Base-by-base conservation (phyloP, 1,284 basidiomycete species). In the Heterobasidion parviporum region DNA sequence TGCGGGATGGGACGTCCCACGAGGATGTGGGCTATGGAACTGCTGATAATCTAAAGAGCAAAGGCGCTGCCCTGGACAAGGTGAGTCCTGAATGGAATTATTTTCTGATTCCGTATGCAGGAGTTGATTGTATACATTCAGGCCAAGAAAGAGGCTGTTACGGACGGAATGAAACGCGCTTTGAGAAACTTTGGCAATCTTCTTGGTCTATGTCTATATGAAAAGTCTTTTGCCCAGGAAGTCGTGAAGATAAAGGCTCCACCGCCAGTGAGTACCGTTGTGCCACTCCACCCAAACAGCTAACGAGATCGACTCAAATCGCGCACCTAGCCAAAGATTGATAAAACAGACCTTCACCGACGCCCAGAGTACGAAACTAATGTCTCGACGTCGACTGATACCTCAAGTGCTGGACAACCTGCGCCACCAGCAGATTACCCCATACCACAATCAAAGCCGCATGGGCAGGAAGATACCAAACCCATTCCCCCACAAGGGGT, bases 141-240 rank as follows among this genome's bases (percentile, higher is more conserved):
- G 94, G 93, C 91, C 64, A 96, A 97, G 78, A 99, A 99, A 67
- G 96, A 98, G 68, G 94, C 97, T 0, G 89, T 98, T 0, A 99
- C 96, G 0, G 96, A 99, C 64, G 95, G 81, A 0, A 74, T 96
- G 50, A 99, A 99, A 71, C 85, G 96, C 38, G 83, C 93, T 0
- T 75, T 99, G 18, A 81, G 93, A 52, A 92, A 87, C 61, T 99
- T 99, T 68, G 96, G 97, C 52, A 96, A 95, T 67, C 74, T 98
- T 1, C 77, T 98, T 9, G 96, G 95, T 8, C 97, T 98, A 66
- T 99, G 96, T 70, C 73, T 98, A 26, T 98, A 98, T 66, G 96
- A 98, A 72, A 95, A 94, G 71, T 72, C 83, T 14, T 98, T 93
- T 68, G 81, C 89, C 1, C 81, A 87, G 57, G 88, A 95, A 64